A percentile compares a stretch with the other conserved stretches of the same genome.
Evolutionary conservation across 176 grass and related monocot genomes (phyloP).

Genomic region (Thalia dealbata): DNA sequence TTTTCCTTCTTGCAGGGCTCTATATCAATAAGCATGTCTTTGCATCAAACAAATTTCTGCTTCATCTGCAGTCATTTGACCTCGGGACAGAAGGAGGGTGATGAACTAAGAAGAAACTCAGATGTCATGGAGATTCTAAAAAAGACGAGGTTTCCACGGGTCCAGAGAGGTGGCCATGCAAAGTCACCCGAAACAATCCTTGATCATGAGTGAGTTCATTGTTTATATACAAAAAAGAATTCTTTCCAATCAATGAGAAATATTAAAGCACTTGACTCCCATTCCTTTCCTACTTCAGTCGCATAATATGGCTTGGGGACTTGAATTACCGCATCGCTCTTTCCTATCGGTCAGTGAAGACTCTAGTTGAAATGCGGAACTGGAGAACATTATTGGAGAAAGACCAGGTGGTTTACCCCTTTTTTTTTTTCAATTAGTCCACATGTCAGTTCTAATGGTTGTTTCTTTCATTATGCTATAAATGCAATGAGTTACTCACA

Average conservation of each 20-base stretch:
- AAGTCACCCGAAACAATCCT: conserved; percentile 77
- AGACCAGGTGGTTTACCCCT: conserved; percentile 49
- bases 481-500: neutral
- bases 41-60: conserved; percentile 94
- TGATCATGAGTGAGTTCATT: conserved; percentile 61
- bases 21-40: conserved; percentile 91
- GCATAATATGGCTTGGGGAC: conserved; percentile 94
- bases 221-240: neutral
- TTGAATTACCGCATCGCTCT: conserved; percentile 94
- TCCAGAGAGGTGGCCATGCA: conserved; percentile 46
- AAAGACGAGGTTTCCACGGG: conserved; percentile 78
- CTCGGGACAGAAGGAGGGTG: conserved; percentile 81
- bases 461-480: neutral
- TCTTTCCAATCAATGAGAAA: neutral
- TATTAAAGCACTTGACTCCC: neutral
- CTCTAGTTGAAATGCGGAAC: conserved; percentile 91
- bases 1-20: conserved; percentile 44
- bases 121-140: conserved; percentile 81
- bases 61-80: conserved; percentile 97
- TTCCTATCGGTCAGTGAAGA: conserved; percentile 80
- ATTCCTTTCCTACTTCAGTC: conserved; percentile 38
- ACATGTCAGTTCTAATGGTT: neutral
- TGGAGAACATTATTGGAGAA: conserved; percentile 84
- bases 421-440: neutral
- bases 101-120: conserved; percentile 76